A percentile compares a stretch with the other conserved stretches of the same genome.
Evolutionary conservation across 2,329 filamentous ascomycete genomes (phyloP).

Genomic region (Penicillium verrucosum): DNA sequence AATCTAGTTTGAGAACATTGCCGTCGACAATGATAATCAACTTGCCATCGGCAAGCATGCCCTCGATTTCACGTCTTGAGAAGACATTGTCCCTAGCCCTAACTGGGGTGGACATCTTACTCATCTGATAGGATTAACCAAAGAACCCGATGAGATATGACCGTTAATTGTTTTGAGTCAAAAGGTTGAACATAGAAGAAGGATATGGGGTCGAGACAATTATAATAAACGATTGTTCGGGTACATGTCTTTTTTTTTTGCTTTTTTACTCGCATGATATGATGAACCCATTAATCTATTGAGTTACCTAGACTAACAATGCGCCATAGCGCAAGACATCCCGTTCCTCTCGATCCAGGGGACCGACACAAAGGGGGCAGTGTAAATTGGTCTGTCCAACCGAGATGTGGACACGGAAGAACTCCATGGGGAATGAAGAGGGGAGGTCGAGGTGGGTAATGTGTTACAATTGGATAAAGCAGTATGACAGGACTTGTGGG

Average conservation of each 20-base stretch:
- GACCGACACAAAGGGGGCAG: constrained; percentile 14
- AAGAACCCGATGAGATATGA: neutral
- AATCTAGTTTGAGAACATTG: constrained; percentile 77
- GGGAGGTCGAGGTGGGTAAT: neutral
- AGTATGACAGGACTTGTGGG: neutral
- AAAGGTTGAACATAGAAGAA: neutral
- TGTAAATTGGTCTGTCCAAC: constrained; percentile 10
- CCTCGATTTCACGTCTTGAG: constrained; percentile 59
- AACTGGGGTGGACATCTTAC: neutral
- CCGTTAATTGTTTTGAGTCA: neutral
- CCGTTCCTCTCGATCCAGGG: constrained; percentile 5
- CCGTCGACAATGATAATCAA: constrained; percentile 75
- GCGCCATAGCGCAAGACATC: constrained; percentile 6
- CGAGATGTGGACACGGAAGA: constrained; percentile 11
- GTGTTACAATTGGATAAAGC: neutral
- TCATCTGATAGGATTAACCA: neutral
- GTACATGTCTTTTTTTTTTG: neutral
- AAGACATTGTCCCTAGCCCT: constrained; percentile 17
- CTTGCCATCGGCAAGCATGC: constrained; percentile 73
- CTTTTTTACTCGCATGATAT: neutral
- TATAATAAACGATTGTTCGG: neutral
- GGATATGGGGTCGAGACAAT: neutral
- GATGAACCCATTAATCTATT: constrained; percentile 2
- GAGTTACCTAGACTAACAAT: constrained; percentile 3
- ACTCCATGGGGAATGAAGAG: constrained; percentile 2